Evolutionary conservation across 768 basidiomycete genomes (phyloP).

Genomic region (Rhizopogon roseolus): DNA sequence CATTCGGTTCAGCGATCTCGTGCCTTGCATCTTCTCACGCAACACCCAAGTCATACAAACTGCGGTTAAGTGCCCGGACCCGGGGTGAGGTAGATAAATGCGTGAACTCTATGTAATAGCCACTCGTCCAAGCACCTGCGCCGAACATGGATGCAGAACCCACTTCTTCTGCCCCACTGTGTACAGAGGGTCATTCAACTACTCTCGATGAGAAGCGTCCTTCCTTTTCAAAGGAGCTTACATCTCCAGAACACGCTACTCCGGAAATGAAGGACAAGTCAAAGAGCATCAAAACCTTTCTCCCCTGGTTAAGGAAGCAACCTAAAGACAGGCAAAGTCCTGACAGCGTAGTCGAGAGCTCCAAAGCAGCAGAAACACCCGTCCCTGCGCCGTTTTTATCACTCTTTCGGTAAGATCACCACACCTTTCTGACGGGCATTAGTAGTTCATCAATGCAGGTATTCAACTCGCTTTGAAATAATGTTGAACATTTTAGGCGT

Average conservation of each 20-base stretch:
- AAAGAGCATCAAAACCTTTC: slow-evolving; percentile 31
- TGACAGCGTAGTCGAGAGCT: not conserved
- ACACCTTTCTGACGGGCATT: not conserved
- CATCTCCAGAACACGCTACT: not conserved
- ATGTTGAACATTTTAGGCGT: slow-evolving; percentile 67
- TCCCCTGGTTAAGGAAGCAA: slow-evolving; percentile 30
- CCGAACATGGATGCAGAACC: not conserved
- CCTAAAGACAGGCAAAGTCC: slow-evolving; percentile 14
- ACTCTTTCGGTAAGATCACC: slow-evolving; percentile 41
- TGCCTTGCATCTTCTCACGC: not conserved
- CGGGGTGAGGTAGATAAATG: not conserved
- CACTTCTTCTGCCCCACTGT: slow-evolving; percentile 1
- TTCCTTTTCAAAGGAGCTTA: slow-evolving; percentile 6
- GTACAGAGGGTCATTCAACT: slow-evolving; percentile 38
- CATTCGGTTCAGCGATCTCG: no score
- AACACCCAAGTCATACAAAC: not conserved
- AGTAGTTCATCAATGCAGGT: slow-evolving; percentile 39
- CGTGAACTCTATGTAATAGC: not conserved
- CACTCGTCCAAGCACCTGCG: not conserved
- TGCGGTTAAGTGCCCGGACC: not conserved
- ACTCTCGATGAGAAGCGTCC: slow-evolving; percentile 42
- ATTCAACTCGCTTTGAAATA: slow-evolving; percentile 68
- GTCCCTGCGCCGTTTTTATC: slow-evolving; percentile 36
- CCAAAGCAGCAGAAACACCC: slow-evolving; percentile 24
- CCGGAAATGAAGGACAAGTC: not conserved